A percentile compares a stretch with the other conserved stretches of the same genome.
Conservation (phyloP, 1,139 yeast species). For the Lodderomyces jiufengensis region DNA sequence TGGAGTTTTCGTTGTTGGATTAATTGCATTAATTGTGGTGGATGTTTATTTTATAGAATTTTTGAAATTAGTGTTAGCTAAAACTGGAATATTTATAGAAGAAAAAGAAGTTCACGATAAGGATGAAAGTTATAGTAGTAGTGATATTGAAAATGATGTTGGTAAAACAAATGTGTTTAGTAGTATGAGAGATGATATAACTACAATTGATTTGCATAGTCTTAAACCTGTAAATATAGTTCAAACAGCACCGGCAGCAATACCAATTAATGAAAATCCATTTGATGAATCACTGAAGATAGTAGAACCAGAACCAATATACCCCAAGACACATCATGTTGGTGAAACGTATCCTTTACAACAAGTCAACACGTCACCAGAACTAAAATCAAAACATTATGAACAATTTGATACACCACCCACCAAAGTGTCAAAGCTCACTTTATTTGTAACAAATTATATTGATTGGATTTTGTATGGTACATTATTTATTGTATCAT, state of each 20-base stretch:
- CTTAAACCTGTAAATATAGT: slow-evolving; percentile 16
- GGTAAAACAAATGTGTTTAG: slow-evolving; percentile 19
- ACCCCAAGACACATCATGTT: slow-evolving; percentile 14
- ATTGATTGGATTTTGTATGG: slow-evolving; percentile 56
- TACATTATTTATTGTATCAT: slow-evolving; percentile 46
- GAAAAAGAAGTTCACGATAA: slow-evolving; percentile 14
- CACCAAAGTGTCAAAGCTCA: slow-evolving; percentile 4
- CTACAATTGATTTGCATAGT: slow-evolving; percentile 30
- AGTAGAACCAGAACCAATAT: slow-evolving; percentile 19
- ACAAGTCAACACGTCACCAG: slow-evolving; percentile 1
- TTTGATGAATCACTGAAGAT: slow-evolving; percentile 8
- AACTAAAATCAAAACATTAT: neutral
- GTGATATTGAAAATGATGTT: slow-evolving; percentile 1
- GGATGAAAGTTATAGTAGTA: slow-evolving; percentile 18
- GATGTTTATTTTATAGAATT: slow-evolving; percentile 37
- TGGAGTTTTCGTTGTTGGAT: slow-evolving; percentile 67
- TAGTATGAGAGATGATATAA: slow-evolving; percentile 34
- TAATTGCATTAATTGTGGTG: slow-evolving; percentile 47
- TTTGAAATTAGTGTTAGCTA: slow-evolving; percentile 23
- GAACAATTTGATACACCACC: slow-evolving; percentile 4
- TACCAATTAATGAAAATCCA: slow-evolving; percentile 16
- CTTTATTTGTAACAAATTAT: slow-evolving; percentile 37
- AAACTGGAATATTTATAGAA: slow-evolving; percentile 16
- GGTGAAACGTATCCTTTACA: slow-evolving; percentile 5
- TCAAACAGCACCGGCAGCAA: slow-evolving; percentile 10